Conservation (phyloP, 768 basidiomycete species). For the Amyloporia xantha region DNA sequence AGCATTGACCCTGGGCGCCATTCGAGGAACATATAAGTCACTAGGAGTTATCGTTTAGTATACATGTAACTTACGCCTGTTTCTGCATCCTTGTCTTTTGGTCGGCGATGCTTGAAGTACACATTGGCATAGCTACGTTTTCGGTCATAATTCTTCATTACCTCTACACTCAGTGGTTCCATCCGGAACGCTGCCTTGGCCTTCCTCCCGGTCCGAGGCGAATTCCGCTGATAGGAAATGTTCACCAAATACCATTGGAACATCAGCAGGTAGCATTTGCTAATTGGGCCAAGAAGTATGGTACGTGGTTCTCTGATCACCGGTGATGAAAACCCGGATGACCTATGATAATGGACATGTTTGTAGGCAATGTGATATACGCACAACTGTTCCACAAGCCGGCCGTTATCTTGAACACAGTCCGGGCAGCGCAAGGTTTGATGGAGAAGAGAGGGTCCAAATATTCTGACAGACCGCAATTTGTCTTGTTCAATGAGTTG, state of each 20-base stretch:
- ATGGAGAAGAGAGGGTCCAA: constrained; percentile 27
- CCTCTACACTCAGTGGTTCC: not conserved
- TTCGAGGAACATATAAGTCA: too few species aligned
- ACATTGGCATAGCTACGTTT: too few species aligned
- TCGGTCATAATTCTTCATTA: too few species aligned
- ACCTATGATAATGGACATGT: not conserved
- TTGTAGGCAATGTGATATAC: constrained; percentile 27
- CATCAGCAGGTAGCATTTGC: constrained; percentile 19
- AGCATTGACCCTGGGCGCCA: too few species aligned
- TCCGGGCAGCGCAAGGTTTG: constrained; percentile 26
- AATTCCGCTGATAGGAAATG: constrained; percentile 25
- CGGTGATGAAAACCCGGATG: not conserved
- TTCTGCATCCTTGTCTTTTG: too few species aligned
- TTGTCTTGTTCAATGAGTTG: constrained; percentile 24
- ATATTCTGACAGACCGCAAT: constrained; percentile 28
- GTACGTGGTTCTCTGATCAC: constrained; percentile 6
- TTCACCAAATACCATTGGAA: constrained; percentile 22
- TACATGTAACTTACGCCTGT: too few species aligned
- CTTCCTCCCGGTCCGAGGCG: constrained; percentile 25
- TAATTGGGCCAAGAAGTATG: constrained; percentile 23
- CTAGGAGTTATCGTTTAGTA: too few species aligned
- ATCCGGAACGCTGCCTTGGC: not conserved
- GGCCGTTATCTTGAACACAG: constrained; percentile 26
- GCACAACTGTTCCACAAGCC: constrained; percentile 22
- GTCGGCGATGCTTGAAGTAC: too few species aligned